phyloP scores from a whole-genome alignment of 164 flowering plant species.

The Santalum album region DNA sequence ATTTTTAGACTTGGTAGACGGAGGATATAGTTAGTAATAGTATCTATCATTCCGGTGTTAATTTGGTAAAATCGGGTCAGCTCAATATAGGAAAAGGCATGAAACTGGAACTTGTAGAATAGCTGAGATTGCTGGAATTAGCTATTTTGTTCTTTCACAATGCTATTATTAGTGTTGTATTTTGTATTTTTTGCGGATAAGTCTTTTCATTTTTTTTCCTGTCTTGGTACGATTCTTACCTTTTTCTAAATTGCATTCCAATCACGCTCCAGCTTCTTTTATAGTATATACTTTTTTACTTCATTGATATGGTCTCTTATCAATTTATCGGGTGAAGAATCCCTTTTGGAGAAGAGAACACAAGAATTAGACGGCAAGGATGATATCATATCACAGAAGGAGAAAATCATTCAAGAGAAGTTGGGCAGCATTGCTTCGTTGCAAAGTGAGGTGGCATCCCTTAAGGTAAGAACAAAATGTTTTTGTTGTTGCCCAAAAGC shows the following conservation, averaged over 20 bases:
- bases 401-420: not conserved
- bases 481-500: not conserved
- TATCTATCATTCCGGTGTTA: no score
- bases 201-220: not conserved
- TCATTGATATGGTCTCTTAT: not conserved
- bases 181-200: not conserved
- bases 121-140: no score
- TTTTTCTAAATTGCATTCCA: not conserved
- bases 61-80: no score
- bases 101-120: no score
- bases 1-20: no score
- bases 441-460: not conserved
- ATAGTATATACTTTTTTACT: not conserved
- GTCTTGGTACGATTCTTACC: not conserved
- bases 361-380: not conserved
- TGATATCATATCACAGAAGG: not conserved
- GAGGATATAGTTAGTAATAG: no score
- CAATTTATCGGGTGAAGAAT: not conserved
- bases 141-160: no score
- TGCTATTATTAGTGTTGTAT: no score
- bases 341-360: slow-evolving; percentile 1
- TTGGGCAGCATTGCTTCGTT: not conserved
- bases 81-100: no score
- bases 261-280: not conserved
- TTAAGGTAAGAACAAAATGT: not conserved